Conservation (phyloP, 2,329 filamentous ascomycete species). For the Tolypocladium ophioglossoides region DNA sequence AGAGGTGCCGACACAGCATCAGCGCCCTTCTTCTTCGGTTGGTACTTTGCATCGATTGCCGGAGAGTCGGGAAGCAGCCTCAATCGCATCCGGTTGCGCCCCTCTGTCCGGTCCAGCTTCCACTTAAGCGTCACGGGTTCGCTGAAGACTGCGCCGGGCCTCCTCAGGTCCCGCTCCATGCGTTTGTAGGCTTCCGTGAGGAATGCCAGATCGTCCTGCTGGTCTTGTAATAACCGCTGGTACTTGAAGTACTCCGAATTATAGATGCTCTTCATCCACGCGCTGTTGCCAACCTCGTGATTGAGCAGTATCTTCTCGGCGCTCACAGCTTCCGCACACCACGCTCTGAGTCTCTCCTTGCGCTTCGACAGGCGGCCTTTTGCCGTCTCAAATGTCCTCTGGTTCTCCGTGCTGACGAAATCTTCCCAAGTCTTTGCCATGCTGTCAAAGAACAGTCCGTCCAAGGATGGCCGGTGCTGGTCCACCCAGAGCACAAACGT, state of each 20-base stretch:
- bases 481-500: constrained; percentile 85
- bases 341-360: constrained; percentile 71
- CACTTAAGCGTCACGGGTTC: constrained; percentile 58
- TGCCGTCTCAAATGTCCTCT: constrained; percentile 65
- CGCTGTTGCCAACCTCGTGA: constrained; percentile 78
- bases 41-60: constrained; percentile 60
- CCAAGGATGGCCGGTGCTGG: constrained; percentile 65
- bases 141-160: constrained; percentile 73
- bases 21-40: constrained; percentile 65
- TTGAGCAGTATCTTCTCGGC: constrained; percentile 63
- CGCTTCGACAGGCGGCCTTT: constrained; percentile 61
- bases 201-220: constrained; percentile 80
- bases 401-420: constrained; percentile 76
- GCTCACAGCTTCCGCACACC: constrained; percentile 59
- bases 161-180: constrained; percentile 66
- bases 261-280: constrained; percentile 95
- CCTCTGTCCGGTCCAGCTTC: constrained; percentile 93
- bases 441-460: constrained; percentile 70
- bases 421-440: constrained; percentile 80
- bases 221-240: constrained; percentile 80
- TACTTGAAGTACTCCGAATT: constrained; percentile 86
- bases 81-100: constrained; percentile 87
- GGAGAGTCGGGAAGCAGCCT: constrained; percentile 72
- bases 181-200: constrained; percentile 65
- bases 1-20: constrained; percentile 27